Evolutionary conservation across 1,284 basidiomycete genomes (phyloP).

Genomic region (Athelia psychrophila): DNA sequence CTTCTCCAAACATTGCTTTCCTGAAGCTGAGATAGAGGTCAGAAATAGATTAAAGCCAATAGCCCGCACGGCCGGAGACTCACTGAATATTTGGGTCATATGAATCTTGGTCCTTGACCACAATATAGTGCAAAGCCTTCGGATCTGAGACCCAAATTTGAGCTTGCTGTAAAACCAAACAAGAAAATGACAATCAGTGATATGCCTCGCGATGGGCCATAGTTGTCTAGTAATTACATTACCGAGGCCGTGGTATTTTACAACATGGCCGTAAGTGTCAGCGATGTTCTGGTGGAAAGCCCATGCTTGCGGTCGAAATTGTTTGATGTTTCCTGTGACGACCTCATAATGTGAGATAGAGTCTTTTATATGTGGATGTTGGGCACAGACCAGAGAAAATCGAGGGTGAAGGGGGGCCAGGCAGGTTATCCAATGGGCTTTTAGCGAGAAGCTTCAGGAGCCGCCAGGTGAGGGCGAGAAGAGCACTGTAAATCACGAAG

Average conservation of each 20-base stretch:
- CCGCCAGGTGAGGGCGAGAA: no score
- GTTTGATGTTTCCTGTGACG: slow-evolving; percentile 6
- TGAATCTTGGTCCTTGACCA: slow-evolving; percentile 33
- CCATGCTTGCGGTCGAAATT: slow-evolving; percentile 9
- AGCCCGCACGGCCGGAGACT: slow-evolving; percentile 1
- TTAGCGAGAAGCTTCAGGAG: no score
- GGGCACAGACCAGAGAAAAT: background rate
- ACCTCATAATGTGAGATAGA: background rate
- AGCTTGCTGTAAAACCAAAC: no score
- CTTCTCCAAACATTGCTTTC: slow-evolving; percentile 32
- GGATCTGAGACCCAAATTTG: no score
- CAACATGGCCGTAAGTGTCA: slow-evolving; percentile 25
- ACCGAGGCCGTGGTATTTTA: slow-evolving; percentile 14
- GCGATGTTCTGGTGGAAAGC: slow-evolving; percentile 14
- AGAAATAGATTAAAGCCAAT: background rate
- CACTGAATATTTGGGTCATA: slow-evolving; percentile 36
- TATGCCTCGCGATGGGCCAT: background rate
- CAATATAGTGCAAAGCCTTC: background rate
- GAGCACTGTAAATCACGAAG: no score
- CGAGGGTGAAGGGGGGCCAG: background rate
- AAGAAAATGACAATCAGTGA: no score
- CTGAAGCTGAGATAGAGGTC: slow-evolving; percentile 23
- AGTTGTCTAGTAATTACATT: background rate
- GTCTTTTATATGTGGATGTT: background rate
- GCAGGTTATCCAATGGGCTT: background rate